Conservation (phyloP, 2,329 filamentous ascomycete species). For the Exophiala viscosa region DNA sequence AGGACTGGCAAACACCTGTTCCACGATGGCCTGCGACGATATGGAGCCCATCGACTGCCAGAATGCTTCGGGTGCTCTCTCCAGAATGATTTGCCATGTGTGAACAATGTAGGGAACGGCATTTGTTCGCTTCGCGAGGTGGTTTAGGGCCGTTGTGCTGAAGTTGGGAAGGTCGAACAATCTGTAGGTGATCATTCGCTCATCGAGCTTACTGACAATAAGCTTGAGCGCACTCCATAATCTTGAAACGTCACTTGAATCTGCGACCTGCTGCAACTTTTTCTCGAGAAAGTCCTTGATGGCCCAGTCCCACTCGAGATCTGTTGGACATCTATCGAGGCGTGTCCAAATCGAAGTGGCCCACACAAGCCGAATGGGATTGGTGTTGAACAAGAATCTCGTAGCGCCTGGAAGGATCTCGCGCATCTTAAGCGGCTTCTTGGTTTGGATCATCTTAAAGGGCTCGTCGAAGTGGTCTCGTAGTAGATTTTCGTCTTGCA, state of each 20-base stretch:
- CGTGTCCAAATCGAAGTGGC: slow-evolving; percentile 66
- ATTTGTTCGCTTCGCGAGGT: slow-evolving; percentile 60
- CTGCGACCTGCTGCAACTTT: slow-evolving; percentile 61
- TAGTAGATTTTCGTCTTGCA: slow-evolving; percentile 55
- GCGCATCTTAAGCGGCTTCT: slow-evolving; percentile 71
- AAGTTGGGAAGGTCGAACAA: slow-evolving; percentile 71
- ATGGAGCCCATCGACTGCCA: slow-evolving; percentile 86
- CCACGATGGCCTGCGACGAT: slow-evolving; percentile 74
- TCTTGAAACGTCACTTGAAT: slow-evolving; percentile 57
- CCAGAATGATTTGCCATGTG: slow-evolving; percentile 66
- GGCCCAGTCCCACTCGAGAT: slow-evolving; percentile 81
- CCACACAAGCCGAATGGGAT: slow-evolving; percentile 62
- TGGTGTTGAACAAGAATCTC: slow-evolving; percentile 74
- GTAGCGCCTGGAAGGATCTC: slow-evolving; percentile 77
- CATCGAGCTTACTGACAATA: slow-evolving; percentile 70
- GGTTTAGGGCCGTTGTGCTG: slow-evolving; percentile 57
- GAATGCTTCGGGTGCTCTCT: slow-evolving; percentile 73
- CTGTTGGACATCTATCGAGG: slow-evolving; percentile 60
- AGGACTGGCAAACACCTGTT: slow-evolving; percentile 74
- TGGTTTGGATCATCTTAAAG: slow-evolving; percentile 74
- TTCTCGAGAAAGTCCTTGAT: slow-evolving; percentile 69
- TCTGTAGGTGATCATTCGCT: slow-evolving; percentile 70
- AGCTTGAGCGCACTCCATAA: slow-evolving; percentile 77
- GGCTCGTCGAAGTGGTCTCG: slow-evolving; percentile 70
- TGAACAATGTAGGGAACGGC: slow-evolving; percentile 67